Percentiles rank a stretch among this genome's conserved stretches.
Conservation (phyloP, 169 alveolate genomes). For the Plasmodium inui region DNA sequence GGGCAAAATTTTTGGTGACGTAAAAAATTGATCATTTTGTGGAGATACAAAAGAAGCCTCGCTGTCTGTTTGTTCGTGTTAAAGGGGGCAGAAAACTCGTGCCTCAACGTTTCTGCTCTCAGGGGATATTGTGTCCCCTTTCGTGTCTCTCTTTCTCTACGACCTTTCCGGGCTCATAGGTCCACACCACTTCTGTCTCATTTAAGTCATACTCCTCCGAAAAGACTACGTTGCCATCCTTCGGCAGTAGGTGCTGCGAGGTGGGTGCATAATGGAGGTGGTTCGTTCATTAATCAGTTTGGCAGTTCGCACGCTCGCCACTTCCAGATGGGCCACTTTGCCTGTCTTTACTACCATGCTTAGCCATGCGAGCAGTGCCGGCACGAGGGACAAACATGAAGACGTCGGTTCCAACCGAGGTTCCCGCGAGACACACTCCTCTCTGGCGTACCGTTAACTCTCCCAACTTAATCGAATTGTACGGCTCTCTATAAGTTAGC, state of each 20-base stretch:
- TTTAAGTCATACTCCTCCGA: constrained; percentile 82
- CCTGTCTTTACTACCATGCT: neutral
- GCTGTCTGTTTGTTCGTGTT: neutral
- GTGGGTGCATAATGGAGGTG: neutral
- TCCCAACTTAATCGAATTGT: constrained; percentile 82
- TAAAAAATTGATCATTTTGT: neutral
- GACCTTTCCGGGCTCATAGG: constrained; percentile 87
- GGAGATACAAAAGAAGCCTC: neutral
- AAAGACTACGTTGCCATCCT: constrained; percentile 86
- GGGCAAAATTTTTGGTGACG: neutral
- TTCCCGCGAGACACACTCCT: neutral
- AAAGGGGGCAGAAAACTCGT: neutral
- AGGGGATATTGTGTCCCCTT: neutral
- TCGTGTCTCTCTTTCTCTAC: neutral
- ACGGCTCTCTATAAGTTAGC: constrained; percentile 85
- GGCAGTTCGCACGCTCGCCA: neutral
- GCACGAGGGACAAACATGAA: neutral
- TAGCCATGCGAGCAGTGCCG: neutral
- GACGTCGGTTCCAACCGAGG: neutral
- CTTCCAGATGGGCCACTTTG: neutral
- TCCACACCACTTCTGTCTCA: constrained; percentile 88
- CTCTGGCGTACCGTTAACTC: constrained; percentile 76
- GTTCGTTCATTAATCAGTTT: neutral
- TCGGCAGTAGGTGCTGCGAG: constrained; percentile 81
- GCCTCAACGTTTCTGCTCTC: neutral